Evolutionary conservation across 2,329 filamentous ascomycete genomes (phyloP).

Genomic region (Periglandula ipomoeae): DNA sequence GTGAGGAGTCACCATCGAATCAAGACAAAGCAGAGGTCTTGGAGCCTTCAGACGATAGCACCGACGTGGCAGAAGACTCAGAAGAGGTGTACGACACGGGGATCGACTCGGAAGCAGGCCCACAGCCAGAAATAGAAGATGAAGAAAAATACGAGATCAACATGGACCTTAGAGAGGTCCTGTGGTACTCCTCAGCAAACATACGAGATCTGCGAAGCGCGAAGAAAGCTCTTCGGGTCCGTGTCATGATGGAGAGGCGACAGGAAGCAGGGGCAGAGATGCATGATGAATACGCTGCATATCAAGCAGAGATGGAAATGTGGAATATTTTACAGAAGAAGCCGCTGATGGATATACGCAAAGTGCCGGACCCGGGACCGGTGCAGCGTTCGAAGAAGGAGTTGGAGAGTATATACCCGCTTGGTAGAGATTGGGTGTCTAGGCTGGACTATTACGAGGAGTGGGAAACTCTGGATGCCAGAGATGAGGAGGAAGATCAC

Average conservation of each 20-base stretch:
- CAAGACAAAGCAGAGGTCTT: neutral
- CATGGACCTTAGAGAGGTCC: slow-evolving; percentile 32
- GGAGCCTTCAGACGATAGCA: neutral
- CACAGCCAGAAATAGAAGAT: slow-evolving; percentile 11
- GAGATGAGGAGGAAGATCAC: neutral
- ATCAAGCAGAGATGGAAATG: slow-evolving; percentile 33
- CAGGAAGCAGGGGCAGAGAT: slow-evolving; percentile 36
- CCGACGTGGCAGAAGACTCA: slow-evolving; percentile 6
- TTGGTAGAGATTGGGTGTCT: slow-evolving; percentile 30
- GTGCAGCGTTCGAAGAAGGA: slow-evolving; percentile 19
- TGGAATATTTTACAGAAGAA: slow-evolving; percentile 34
- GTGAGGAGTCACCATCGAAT: neutral
- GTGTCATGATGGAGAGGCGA: slow-evolving; percentile 30
- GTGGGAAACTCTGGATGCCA: slow-evolving; percentile 29
- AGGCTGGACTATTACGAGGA: slow-evolving; percentile 27
- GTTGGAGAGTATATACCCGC: slow-evolving; percentile 27
- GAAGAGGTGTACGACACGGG: slow-evolving; percentile 11
- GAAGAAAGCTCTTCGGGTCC: slow-evolving; percentile 25
- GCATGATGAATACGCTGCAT: slow-evolving; percentile 30
- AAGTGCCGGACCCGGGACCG: slow-evolving; percentile 19
- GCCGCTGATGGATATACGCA: slow-evolving; percentile 26
- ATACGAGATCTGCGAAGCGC: slow-evolving; percentile 27
- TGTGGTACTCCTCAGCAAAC: slow-evolving; percentile 31
- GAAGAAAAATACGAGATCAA: slow-evolving; percentile 22
- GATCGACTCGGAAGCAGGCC: slow-evolving; percentile 4